Evolutionary conservation across 225 moss, liverwort and hornwort species (phyloP).

Genomic region (Physcomitrium patens): DNA sequence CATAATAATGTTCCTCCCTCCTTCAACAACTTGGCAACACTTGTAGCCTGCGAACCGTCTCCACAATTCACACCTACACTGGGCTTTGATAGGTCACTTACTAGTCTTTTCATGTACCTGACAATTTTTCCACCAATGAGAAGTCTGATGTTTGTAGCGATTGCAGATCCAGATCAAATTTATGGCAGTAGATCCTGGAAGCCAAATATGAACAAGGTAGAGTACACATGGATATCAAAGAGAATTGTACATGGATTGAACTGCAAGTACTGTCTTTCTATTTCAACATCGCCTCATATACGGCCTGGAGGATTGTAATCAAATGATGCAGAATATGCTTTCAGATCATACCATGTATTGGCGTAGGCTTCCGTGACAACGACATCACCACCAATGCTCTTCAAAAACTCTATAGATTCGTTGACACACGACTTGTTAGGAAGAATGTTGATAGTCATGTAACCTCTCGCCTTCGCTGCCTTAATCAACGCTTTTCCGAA

Average conservation of each 20-base stretch:
- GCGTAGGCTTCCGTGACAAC: slow-evolving; percentile 75
- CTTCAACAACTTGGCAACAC: slow-evolving; percentile 66
- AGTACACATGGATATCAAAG: background rate
- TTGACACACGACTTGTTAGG: slow-evolving; percentile 60
- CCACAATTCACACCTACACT: slow-evolving; percentile 58
- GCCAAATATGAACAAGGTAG: background rate
- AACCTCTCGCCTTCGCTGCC: slow-evolving; percentile 43
- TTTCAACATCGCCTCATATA: background rate
- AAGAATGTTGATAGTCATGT: slow-evolving; percentile 66
- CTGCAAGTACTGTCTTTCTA: background rate
- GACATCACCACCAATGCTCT: slow-evolving; percentile 68
- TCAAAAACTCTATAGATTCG: slow-evolving; percentile 62
- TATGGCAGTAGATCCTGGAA: background rate
- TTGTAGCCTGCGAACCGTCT: slow-evolving; percentile 71
- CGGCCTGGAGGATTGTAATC: slow-evolving; percentile 24
- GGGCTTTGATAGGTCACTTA: slow-evolving; percentile 71
- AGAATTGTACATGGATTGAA: background rate
- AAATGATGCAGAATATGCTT: slow-evolving; percentile 7
- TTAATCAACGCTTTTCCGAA: slow-evolving; percentile 27
- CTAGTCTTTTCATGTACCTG: slow-evolving; percentile 77
- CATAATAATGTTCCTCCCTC: slow-evolving; percentile 67
- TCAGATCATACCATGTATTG: slow-evolving; percentile 61
- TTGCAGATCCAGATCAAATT: background rate
- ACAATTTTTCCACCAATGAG: slow-evolving; percentile 20
- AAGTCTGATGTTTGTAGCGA: background rate